Evolutionary conservation across 2,329 filamentous ascomycete species (phyloP).

Genomic region (Chaetomium olivaceum): DNA sequence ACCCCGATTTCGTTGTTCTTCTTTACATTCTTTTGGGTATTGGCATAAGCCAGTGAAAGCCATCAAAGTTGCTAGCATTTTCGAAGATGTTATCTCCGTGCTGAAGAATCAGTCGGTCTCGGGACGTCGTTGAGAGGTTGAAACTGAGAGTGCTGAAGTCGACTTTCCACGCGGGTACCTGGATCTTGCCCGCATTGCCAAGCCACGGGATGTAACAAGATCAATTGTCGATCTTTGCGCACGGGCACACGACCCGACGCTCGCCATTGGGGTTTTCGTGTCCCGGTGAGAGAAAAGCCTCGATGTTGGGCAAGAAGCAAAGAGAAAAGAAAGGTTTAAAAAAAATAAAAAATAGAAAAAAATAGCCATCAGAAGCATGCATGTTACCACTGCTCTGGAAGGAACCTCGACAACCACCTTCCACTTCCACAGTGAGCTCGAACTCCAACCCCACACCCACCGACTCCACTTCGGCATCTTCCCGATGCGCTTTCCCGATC

Average conservation of each 20-base stretch:
- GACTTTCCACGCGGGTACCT: constrained; percentile 3
- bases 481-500: background rate
- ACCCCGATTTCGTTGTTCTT: background rate
- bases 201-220: constrained; percentile 21
- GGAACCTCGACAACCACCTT: too few relatives aligned
- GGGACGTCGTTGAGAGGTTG: background rate
- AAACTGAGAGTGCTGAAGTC: background rate
- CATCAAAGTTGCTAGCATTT: background rate
- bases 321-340: background rate
- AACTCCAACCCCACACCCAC: background rate
- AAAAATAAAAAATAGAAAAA: too few relatives aligned
- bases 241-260: background rate
- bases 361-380: too few relatives aligned
- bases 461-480: background rate
- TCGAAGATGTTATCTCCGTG: background rate
- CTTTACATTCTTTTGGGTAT: too few relatives aligned
- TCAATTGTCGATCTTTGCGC: background rate
- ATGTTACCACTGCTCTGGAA: too few relatives aligned
- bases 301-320: background rate
- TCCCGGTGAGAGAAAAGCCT: background rate
- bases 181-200: constrained; percentile 17
- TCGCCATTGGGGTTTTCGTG: background rate
- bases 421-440: background rate
- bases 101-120: background rate
- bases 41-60: background rate